phyloP scores from a whole-genome alignment of 345 rosid species.

The Reutealis trisperma region DNA sequence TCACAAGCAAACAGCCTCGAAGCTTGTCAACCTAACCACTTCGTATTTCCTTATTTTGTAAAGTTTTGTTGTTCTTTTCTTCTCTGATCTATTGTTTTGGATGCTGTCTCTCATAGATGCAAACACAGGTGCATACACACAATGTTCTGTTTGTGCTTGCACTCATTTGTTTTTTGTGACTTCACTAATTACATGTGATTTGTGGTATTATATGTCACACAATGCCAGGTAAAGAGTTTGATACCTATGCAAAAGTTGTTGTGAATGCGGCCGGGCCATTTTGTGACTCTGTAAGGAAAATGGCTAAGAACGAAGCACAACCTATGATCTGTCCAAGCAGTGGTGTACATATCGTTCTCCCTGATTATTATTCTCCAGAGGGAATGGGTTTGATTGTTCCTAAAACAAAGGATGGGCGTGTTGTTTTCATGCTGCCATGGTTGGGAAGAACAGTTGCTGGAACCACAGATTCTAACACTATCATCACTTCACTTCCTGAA shows the following conservation, averaged over 20 bases:
- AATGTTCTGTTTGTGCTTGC: neutral
- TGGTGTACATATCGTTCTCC: slow-evolving; percentile 90
- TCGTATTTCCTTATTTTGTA: neutral
- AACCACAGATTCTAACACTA: slow-evolving; percentile 88
- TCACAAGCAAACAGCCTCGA: neutral
- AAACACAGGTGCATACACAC: neutral
- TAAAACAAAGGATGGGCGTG: slow-evolving; percentile 98
- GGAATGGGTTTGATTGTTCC: slow-evolving; percentile 99
- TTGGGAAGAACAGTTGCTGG: slow-evolving; percentile 97
- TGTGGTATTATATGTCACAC: slow-evolving; percentile 16
- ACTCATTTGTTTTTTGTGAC: neutral
- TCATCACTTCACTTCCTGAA: slow-evolving; percentile 84
- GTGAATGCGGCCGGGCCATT: slow-evolving; percentile 98
- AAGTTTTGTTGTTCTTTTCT: neutral
- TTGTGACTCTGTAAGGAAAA: slow-evolving; percentile 85
- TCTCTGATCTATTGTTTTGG: neutral
- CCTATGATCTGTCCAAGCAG: slow-evolving; percentile 95
- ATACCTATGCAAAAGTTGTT: slow-evolving; percentile 80
- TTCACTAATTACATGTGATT: slow-evolving; percentile 1
- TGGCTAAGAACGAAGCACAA: slow-evolving; percentile 65
- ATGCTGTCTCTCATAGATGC: neutral
- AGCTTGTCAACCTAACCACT: neutral
- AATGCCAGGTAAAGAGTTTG: slow-evolving; percentile 75
- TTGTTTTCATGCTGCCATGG: slow-evolving; percentile 97
- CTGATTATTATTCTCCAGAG: slow-evolving; percentile 98